Conservation (phyloP, 2,329 filamentous ascomycete genomes). For the Hymenotorrendiella dingleyae region DNA sequence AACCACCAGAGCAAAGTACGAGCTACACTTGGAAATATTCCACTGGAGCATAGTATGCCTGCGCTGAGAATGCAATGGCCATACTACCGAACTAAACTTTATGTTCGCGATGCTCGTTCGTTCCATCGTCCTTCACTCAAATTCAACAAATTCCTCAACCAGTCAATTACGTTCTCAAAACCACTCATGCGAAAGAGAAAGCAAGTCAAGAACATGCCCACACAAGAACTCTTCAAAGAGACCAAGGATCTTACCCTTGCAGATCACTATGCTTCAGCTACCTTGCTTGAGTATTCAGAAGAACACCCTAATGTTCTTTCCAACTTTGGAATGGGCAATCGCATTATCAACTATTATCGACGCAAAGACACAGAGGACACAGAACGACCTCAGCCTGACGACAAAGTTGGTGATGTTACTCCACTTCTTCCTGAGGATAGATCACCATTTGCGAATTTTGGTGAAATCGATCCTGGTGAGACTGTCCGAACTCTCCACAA, state of each 20-base stretch:
- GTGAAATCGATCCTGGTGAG: constrained; percentile 85
- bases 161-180: constrained; percentile 66
- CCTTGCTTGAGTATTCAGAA: constrained; percentile 93
- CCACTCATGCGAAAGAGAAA: constrained; percentile 74
- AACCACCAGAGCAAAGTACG: constrained; percentile 96
- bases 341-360: constrained; percentile 94
- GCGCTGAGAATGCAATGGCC: constrained; percentile 89
- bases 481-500: constrained; percentile 89
- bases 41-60: constrained; percentile 91
- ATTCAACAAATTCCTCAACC: constrained; percentile 61
- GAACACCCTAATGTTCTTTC: constrained; percentile 87
- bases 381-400: constrained; percentile 36
- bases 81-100: constrained; percentile 86
- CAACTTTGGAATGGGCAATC: constrained; percentile 95
- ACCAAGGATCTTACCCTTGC: constrained; percentile 79
- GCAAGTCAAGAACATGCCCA: constrained; percentile 71
- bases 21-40: constrained; percentile 82
- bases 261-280: constrained; percentile 74
- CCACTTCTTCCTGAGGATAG: constrained; percentile 89
- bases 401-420: constrained; percentile 81
- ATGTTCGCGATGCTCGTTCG: constrained; percentile 64
- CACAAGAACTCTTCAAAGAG: constrained; percentile 70
- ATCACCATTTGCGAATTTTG: constrained; percentile 93
- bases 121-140: constrained; percentile 79
- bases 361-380: constrained; percentile 63